Percentiles rank a stretch among this genome's conserved stretches.
These are phyloP conservation scores for Senna tora DNA, from an alignment of 306 rosid species.

Conservation along the genomic window DNA sequence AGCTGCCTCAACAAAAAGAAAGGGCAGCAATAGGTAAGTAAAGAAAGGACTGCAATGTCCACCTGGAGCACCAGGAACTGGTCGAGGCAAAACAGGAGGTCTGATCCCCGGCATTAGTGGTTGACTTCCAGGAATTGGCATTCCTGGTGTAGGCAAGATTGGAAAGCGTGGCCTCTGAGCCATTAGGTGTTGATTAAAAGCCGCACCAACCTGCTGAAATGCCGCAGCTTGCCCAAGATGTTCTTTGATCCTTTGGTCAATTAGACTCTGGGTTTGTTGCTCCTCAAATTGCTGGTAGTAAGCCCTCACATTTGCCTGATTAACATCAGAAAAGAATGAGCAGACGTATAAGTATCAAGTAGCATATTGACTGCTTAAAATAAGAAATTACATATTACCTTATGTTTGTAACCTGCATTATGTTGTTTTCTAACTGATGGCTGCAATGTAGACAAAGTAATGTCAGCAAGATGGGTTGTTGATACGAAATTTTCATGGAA, in stretches of 20 bases:
- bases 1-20: slow-evolving; percentile 19
- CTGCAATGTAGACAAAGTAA: slow-evolving; percentile 48
- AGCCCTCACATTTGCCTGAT: slow-evolving; percentile 80
- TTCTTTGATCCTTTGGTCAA: slow-evolving; percentile 95
- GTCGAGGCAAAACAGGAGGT: slow-evolving; percentile 82
- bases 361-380: background rate
- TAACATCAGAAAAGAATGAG: slow-evolving; percentile 14
- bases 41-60: slow-evolving; percentile 19
- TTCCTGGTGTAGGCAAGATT: slow-evolving; percentile 67
- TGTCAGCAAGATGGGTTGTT: slow-evolving; percentile 3
- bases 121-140: slow-evolving; percentile 61
- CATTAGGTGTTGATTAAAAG: slow-evolving; percentile 70
- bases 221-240: slow-evolving; percentile 96
- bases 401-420: slow-evolving; percentile 96
- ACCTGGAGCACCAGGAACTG: slow-evolving; percentile 79
- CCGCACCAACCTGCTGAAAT: slow-evolving; percentile 88
- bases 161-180: slow-evolving; percentile 79
- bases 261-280: slow-evolving; percentile 91
- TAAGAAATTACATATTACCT: slow-evolving; percentile 52
- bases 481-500: slow-evolving; percentile 25
- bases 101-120: slow-evolving; percentile 77
- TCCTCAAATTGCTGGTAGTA: slow-evolving; percentile 97
- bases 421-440: slow-evolving; percentile 99
- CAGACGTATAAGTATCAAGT: background rate
- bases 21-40: slow-evolving; percentile 2